Base-by-base conservation (phyloP, 768 basidiomycete species). In the Boletus pseudopeckii region DNA sequence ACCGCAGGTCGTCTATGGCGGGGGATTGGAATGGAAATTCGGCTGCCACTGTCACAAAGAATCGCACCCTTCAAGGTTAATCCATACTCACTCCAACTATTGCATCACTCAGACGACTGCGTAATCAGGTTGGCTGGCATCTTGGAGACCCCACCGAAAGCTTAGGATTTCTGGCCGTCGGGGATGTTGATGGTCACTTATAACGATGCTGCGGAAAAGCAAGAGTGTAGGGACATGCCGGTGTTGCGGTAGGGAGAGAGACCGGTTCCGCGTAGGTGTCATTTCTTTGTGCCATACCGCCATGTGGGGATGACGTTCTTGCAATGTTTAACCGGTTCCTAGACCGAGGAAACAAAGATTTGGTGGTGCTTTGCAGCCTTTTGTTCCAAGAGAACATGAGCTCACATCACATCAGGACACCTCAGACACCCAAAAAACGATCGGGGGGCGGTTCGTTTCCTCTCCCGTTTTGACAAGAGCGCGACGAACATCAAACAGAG, bases 381-480 rank as follows among this genome's bases (percentile, higher is more conserved):
- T 46, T 26, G 17, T 33, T 9, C 14, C 38, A 11, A 46, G 24
- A 39, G 18, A 11, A 43, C 11, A 28, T 24, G 32, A 28, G 2
- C 42, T 22, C 60, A 70, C 47, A 15, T 22, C 60, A 70, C 47
- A 15, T 34, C 17, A 18, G n/a, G 41, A 30, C 5, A 34, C 34
- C 24, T 22, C 60, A 69, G 62, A 55, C 48, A 56, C 75, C 30
- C n/a, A n/a, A n/a, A n/a, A 55, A 67, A 18, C 59, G 58, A 62
- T 33, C 72, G 68, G 1, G 66, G 64, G 5, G 63, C 78, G 5
- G 75, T 74, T 14, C 77, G 79, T 32, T 82, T 82, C 64, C 73
- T 83, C 14, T 80, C 80, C 2, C 76, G 81, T 4, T 83, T 72
- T 54, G 81, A 84, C 57, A 83, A 81, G 57, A 79, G 79, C 48